Base-by-base conservation (phyloP, 345 rosid species). In the Eucalyptus cloeziana region DNA sequence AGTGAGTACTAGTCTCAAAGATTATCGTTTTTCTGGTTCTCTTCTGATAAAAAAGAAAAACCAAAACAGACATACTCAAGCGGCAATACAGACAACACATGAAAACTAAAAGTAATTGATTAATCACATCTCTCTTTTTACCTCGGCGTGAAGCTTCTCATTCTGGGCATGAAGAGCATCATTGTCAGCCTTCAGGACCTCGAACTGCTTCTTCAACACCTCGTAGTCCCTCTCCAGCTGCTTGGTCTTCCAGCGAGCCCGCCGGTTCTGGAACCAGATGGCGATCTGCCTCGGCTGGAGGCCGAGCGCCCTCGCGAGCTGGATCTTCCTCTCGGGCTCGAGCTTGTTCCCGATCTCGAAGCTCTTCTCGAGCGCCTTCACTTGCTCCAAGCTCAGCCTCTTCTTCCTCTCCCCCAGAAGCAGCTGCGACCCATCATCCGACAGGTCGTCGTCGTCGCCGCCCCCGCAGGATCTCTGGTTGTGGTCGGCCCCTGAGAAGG, bases 241-340 rank as follows among this genome's bases (percentile, higher is more conserved):
- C 92, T 95, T 95, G 51, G 97, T 94, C 93, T 95, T 95, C 97
- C 97, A 95, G 54, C 97, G 92, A 47, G 96, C 97, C 89, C 97
- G 93, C 86, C 96, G 92, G 91, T 95, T 95, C 89, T 95, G 97
- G 88, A 95, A 95, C 97, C 97, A 95, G 8, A 95, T 95, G 8
- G 97, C 96, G 67, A 95, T 87, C 90, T 95, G 97, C 62, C 97
- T 91, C 8, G 97, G 97, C 89, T 94, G 96, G 88, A 95, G 88
- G 81, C 96, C 96, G 71, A 95, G 90, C 31, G 95, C 94, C 93
- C 94, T 93, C 44, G 97, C 96, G 76, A 95, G 94, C 88, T 95
- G 96, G 92, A 93, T 87, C 92, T 95, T 95, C 90, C 97, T 93
- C 90, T 94, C 96, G 17, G 97, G 97, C 89, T 95, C 97, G 16